Percentiles rank a stretch among this genome's conserved stretches.
Conservation (phyloP, 2,329 filamentous ascomycete genomes). For the Amylocarpus encephaloides region DNA sequence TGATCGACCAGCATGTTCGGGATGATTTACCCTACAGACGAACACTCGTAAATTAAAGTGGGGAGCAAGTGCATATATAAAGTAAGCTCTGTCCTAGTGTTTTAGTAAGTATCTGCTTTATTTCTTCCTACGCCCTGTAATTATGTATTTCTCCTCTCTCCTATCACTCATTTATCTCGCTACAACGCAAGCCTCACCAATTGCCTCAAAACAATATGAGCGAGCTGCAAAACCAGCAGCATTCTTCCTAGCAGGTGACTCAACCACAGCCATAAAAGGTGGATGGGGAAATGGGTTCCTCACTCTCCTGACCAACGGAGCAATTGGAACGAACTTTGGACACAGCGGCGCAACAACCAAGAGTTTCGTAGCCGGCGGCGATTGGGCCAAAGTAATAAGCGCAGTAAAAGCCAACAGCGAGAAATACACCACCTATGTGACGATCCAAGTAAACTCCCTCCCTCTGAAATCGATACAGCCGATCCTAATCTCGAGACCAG, state of each 20-base stretch:
- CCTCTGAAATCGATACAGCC: background rate
- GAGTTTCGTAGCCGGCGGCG: slow-evolving; percentile 39
- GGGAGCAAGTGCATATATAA: no score
- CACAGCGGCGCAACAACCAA: slow-evolving; percentile 43
- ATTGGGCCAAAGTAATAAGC: slow-evolving; percentile 39
- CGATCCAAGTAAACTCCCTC: slow-evolving; percentile 38
- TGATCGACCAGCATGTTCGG: no score
- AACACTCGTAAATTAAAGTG: no score
- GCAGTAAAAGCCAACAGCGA: slow-evolving; percentile 32
- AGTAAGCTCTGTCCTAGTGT: no score
- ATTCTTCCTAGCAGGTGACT: slow-evolving; percentile 38
- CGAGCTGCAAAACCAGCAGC: slow-evolving; percentile 22
- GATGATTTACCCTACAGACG: no score
- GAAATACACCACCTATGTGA: slow-evolving; percentile 39
- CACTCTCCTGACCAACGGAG: slow-evolving; percentile 38
- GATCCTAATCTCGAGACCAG: slow-evolving; percentile 11
- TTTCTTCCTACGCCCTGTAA: no score
- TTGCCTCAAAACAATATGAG: no score
- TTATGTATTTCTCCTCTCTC: no score
- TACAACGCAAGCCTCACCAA: no score
- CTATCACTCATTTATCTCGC: no score
- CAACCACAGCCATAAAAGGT: slow-evolving; percentile 34
- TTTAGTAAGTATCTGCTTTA: no score
- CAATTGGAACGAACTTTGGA: slow-evolving; percentile 41
- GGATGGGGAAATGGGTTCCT: slow-evolving; percentile 47